These are phyloP conservation scores for Diutina siamensis DNA, from an alignment of 1,139 yeast genomes.

Conservation along the genomic window DNA sequence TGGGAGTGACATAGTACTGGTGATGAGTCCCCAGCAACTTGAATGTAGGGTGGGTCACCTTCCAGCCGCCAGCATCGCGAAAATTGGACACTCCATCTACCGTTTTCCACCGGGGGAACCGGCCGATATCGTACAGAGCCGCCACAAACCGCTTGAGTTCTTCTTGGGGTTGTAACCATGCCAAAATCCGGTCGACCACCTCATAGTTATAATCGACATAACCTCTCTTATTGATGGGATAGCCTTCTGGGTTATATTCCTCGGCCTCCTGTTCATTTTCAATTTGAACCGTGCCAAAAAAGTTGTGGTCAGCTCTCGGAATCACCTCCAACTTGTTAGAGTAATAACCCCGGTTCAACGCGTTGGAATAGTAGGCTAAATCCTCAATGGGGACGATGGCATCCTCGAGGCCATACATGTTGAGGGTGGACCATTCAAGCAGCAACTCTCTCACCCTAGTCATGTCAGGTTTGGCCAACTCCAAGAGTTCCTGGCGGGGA, in stretches of 20 bases:
- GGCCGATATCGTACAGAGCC: constrained; percentile 24
- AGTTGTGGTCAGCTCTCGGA: constrained; percentile 72
- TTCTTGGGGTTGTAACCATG: constrained; percentile 39
- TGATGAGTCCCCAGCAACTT: constrained; percentile 7
- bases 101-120: constrained; percentile 21
- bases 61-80: constrained; percentile 78
- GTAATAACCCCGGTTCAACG: constrained; percentile 37
- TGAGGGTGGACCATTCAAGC: constrained; percentile 41
- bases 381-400: constrained; percentile 54
- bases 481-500: constrained; percentile 40
- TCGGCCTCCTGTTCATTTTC: constrained; percentile 20
- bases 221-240: constrained; percentile 34
- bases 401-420: constrained; percentile 65
- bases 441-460: constrained; percentile 29
- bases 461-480: constrained; percentile 44
- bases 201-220: constrained; percentile 44
- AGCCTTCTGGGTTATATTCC: constrained; percentile 21
- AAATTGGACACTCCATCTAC: constrained; percentile 64
- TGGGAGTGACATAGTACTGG: constrained; percentile 37
- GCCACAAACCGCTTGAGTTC: constrained; percentile 43
- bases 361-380: constrained; percentile 44
- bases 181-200: constrained; percentile 41
- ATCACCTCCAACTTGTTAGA: constrained; percentile 48
- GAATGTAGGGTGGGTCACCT: constrained; percentile 23
- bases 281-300: constrained; percentile 38